Evolutionary conservation across 225 moss, liverwort and hornwort genomes (phyloP).

Genomic region (Marchantia paleacea): DNA sequence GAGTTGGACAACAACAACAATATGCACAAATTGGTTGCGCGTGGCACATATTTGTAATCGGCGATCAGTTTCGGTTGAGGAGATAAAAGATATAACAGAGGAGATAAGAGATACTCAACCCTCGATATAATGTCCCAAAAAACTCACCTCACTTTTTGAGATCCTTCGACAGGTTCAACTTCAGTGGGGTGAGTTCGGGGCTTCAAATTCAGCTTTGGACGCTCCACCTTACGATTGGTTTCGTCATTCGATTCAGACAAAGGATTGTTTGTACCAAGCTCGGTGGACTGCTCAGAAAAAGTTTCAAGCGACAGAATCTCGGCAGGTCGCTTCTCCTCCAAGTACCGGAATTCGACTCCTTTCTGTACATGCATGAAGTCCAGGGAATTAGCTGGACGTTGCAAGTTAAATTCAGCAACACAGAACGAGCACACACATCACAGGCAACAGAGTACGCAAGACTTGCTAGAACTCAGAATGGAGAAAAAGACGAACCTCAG

Average conservation of each 20-base stretch:
- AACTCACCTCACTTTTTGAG: slow-evolving; percentile 81
- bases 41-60: too few relatives aligned
- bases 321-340: slow-evolving; percentile 60
- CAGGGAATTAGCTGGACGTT: background rate
- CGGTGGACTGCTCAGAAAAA: slow-evolving; percentile 31
- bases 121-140: too few relatives aligned
- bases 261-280: slow-evolving; percentile 33
- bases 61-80: too few relatives aligned
- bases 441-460: background rate
- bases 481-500: slow-evolving; percentile 42
- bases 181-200: slow-evolving; percentile 79
- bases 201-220: slow-evolving; percentile 90
- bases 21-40: too few relatives aligned
- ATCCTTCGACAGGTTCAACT: slow-evolving; percentile 58
- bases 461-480: background rate
- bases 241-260: slow-evolving; percentile 58
- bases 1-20: too few relatives aligned
- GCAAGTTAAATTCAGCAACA: background rate
- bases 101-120: too few relatives aligned
- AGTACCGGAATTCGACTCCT: slow-evolving; percentile 39
- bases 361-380: slow-evolving; percentile 32
- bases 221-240: slow-evolving; percentile 57
- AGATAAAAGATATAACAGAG: too few relatives aligned
- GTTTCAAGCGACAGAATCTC: slow-evolving; percentile 57
- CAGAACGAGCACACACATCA: too few relatives aligned